phyloP scores from a whole-genome alignment of 176 grass and related monocot genomes.

The Echinochloa phyllopogon region DNA sequence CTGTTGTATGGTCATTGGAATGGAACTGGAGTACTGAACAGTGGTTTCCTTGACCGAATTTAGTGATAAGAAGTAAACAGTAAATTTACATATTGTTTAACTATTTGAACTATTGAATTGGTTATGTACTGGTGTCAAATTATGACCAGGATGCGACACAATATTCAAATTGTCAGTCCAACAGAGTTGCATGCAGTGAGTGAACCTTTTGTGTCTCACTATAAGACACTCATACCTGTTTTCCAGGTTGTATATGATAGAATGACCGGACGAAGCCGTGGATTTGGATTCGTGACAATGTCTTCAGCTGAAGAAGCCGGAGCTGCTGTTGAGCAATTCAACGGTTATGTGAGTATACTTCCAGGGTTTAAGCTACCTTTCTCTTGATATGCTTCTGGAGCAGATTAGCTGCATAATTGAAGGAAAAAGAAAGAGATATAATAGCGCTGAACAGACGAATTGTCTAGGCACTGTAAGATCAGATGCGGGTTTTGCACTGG shows the following conservation, averaged over 20 bases:
- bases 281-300: slow-evolving; percentile 97
- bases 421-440: slow-evolving; percentile 14
- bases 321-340: slow-evolving; percentile 72
- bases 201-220: neutral
- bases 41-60: neutral
- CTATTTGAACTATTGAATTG: neutral
- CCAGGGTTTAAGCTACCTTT: slow-evolving; percentile 1
- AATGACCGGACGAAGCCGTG: slow-evolving; percentile 87
- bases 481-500: neutral
- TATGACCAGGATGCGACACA: neutral
- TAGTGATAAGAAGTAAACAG: neutral
- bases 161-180: neutral
- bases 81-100: neutral
- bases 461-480: neutral
- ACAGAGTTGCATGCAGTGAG: neutral
- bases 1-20: neutral
- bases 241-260: slow-evolving; percentile 94
- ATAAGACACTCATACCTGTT: neutral
- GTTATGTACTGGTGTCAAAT: neutral
- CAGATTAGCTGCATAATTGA: neutral
- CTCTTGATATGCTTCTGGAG: slow-evolving; percentile 4
- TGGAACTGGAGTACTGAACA: neutral
- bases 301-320: slow-evolving; percentile 67
- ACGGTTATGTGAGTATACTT: slow-evolving; percentile 76
- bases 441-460: neutral